A percentile compares a stretch with the other conserved stretches of the same genome.
phyloP scores from a whole-genome alignment of 108 stramenopile species.

The Cyclotella atomus region DNA sequence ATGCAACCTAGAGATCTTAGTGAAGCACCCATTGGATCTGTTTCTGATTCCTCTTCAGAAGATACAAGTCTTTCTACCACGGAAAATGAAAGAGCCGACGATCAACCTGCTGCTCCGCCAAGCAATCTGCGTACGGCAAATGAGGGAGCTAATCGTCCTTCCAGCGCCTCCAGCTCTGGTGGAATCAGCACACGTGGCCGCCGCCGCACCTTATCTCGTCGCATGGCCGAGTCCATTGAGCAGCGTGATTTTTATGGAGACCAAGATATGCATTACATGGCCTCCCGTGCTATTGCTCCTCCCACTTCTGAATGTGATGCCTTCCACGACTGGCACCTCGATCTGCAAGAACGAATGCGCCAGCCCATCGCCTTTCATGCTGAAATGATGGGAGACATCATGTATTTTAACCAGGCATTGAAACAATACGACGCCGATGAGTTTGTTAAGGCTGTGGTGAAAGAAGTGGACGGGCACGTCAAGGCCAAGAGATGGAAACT shows the following conservation, averaged over 20 bases:
- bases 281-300: background rate
- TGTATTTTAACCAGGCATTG: constrained; percentile 35
- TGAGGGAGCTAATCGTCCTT: background rate
- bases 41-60: too few relatives aligned
- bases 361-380: constrained; percentile 23
- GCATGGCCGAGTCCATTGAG: background rate
- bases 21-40: too few relatives aligned
- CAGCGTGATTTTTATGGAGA: background rate
- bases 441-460: constrained; percentile 21
- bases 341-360: constrained; percentile 10
- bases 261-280: background rate
- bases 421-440: constrained; percentile 15
- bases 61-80: background rate
- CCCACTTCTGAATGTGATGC: background rate
- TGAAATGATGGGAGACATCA: constrained; percentile 28
- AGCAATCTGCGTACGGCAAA: background rate
- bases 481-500: constrained; percentile 8
- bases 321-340: background rate
- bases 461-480: constrained; percentile 27
- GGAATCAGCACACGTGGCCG: background rate
- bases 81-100: background rate
- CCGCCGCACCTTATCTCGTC: background rate
- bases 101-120: background rate
- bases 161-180: background rate
- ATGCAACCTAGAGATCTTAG: too few relatives aligned